Conservation (phyloP, 805 yeast genomes). For the Sugiyamaella marilandica region DNA sequence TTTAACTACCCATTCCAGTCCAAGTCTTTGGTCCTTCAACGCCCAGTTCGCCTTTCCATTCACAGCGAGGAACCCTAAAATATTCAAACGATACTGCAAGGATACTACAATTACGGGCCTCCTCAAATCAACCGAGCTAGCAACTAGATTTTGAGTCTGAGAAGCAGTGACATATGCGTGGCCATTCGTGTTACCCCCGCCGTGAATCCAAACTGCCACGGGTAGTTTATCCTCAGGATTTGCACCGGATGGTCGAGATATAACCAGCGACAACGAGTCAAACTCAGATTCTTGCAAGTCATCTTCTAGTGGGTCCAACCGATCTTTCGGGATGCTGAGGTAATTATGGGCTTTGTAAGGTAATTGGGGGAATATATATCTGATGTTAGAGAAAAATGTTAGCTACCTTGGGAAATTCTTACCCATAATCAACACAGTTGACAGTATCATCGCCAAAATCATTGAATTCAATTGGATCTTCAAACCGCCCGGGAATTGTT, state of each 20-base stretch:
- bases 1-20: slow-evolving; percentile 34
- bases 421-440: too few species aligned
- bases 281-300: too few species aligned
- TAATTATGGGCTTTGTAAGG: too few species aligned
- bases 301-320: too few species aligned
- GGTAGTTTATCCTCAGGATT: slow-evolving; percentile 16
- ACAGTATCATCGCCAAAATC: too few species aligned
- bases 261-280: too few species aligned
- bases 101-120: slow-evolving; percentile 26
- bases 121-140: not conserved
- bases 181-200: slow-evolving; percentile 33
- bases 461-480: not conserved
- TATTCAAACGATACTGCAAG: slow-evolving; percentile 33
- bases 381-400: too few species aligned
- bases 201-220: slow-evolving; percentile 33
- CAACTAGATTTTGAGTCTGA: slow-evolving; percentile 22
- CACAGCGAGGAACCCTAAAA: slow-evolving; percentile 33
- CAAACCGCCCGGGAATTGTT: slow-evolving; percentile 4
- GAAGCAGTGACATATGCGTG: slow-evolving; percentile 8
- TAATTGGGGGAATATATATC: too few species aligned
- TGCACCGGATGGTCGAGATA: slow-evolving; percentile 19
- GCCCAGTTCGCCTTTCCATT: slow-evolving; percentile 33
- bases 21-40: slow-evolving; percentile 35
- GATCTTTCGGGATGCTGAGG: too few species aligned
- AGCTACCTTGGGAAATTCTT: too few species aligned